Percentiles rank a stretch among this genome's conserved stretches.
These are phyloP conservation scores for Aspergillus uvarum DNA, from an alignment of 2,329 filamentous ascomycete genomes.

Conservation along the genomic window DNA sequence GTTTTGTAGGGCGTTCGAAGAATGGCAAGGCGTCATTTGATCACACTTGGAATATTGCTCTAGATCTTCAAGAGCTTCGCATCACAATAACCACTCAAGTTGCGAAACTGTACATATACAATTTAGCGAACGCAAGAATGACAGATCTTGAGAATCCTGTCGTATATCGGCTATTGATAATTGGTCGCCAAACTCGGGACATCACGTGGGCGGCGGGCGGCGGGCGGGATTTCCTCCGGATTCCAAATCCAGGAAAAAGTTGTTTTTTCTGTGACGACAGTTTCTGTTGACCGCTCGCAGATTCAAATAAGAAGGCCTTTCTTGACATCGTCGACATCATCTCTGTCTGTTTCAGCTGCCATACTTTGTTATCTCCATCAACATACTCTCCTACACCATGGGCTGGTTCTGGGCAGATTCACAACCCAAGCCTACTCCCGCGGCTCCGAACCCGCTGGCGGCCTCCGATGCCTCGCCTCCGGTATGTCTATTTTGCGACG, in stretches of 20 bases:
- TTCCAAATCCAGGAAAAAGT: slow-evolving; percentile 2
- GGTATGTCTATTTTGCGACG: slow-evolving; percentile 43
- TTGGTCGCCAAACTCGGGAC: not conserved
- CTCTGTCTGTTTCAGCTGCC: slow-evolving; percentile 15
- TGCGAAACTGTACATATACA: not conserved
- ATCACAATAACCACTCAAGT: not conserved
- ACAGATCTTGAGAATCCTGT: not conserved
- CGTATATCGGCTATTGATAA: slow-evolving; percentile 5
- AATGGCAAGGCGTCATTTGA: slow-evolving; percentile 14
- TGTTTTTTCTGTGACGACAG: not conserved
- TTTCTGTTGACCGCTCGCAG: not conserved
- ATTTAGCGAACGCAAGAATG: not conserved
- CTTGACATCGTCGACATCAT: not conserved
- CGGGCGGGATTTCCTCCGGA: slow-evolving; percentile 8
- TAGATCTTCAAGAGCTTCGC: not conserved
- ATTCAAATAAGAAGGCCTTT: not conserved
- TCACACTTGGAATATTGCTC: not conserved
- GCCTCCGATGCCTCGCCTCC: slow-evolving; percentile 54
- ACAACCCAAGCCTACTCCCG: slow-evolving; percentile 38
- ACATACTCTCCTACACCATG: slow-evolving; percentile 45
- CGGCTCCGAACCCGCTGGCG: slow-evolving; percentile 51
- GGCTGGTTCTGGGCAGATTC: slow-evolving; percentile 71
- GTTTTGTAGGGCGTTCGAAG: slow-evolving; percentile 7
- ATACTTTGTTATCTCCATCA: slow-evolving; percentile 9
- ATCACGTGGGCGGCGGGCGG: slow-evolving; percentile 9